Evolutionary conservation across 2,329 filamentous ascomycete genomes (phyloP).

Genomic region (Saccharata proteae): DNA sequence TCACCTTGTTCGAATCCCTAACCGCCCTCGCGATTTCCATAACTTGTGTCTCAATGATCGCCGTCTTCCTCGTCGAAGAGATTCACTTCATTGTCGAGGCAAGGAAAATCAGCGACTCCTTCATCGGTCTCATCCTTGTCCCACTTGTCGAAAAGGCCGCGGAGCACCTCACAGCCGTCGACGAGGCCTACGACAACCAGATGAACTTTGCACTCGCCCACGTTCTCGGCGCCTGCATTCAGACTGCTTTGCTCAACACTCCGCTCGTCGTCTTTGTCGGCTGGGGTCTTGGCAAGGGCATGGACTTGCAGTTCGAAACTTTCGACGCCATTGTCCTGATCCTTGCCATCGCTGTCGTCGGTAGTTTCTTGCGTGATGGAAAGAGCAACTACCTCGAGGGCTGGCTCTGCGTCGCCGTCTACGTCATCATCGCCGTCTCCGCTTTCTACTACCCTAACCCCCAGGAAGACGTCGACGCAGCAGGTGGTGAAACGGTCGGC

Average conservation of each 20-base stretch:
- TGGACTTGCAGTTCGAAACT: conserved; percentile 75
- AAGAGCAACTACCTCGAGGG: conserved; percentile 90
- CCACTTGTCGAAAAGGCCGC: conserved; percentile 77
- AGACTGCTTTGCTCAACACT: conserved; percentile 80
- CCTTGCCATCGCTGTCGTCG: conserved; percentile 73
- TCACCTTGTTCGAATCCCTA: conserved; percentile 63
- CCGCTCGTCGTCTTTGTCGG: conserved; percentile 73
- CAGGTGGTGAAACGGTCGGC: too few species aligned
- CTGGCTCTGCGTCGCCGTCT: conserved; percentile 60
- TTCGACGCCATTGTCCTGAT: conserved; percentile 78
- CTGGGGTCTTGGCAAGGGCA: conserved; percentile 59
- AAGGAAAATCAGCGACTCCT: conserved; percentile 36
- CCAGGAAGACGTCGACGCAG: not conserved
- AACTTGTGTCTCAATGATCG: conserved; percentile 59
- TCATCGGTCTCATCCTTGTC: conserved; percentile 62
- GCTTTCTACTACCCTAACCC: conserved; percentile 52
- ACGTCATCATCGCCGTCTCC: conserved; percentile 49
- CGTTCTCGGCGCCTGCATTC: conserved; percentile 74
- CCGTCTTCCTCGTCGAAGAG: conserved; percentile 60
- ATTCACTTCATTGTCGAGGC: conserved; percentile 51
- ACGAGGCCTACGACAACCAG: conserved; percentile 72
- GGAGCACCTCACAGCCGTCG: conserved; percentile 71
- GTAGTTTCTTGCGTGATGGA: conserved; percentile 75
- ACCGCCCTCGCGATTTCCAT: conserved; percentile 54
- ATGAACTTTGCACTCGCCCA: conserved; percentile 81